Percentiles rank a stretch among this genome's conserved stretches.
Evolutionary conservation across 2,329 filamentous ascomycete genomes (phyloP).

Genomic region (Onygenales sp.): DNA sequence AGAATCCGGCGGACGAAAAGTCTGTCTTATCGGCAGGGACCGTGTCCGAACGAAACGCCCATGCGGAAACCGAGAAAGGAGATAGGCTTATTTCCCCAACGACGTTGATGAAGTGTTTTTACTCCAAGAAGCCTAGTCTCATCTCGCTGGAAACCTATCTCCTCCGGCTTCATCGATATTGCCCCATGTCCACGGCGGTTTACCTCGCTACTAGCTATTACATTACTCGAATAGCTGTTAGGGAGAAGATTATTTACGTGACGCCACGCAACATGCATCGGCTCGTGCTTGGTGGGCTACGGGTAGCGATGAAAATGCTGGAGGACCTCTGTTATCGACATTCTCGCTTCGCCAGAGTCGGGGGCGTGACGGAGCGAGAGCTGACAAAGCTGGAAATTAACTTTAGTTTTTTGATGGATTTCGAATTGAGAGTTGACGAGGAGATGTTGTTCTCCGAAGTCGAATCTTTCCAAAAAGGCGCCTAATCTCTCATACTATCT

Average conservation of each 20-base stretch:
- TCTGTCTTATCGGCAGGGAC: not conserved
- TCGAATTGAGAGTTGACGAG: constrained; percentile 61
- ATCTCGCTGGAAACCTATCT: constrained; percentile 80
- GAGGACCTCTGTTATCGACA: constrained; percentile 88
- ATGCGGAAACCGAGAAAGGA: constrained; percentile 23
- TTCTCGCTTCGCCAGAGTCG: constrained; percentile 72
- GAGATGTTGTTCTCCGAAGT: constrained; percentile 45
- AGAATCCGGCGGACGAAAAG: too few relatives aligned
- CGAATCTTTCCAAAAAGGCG: not conserved
- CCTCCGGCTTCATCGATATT: constrained; percentile 76
- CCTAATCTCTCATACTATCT: too few relatives aligned
- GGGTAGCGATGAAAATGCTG: constrained; percentile 89
- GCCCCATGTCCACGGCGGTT: constrained; percentile 86
- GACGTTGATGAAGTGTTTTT: constrained; percentile 61
- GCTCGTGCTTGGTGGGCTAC: constrained; percentile 69
- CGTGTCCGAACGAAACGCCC: constrained; percentile 42
- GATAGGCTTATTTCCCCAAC: constrained; percentile 30
- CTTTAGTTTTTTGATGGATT: constrained; percentile 78
- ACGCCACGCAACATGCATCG: constrained; percentile 80
- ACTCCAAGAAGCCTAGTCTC: constrained; percentile 75
- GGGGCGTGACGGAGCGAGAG: constrained; percentile 74
- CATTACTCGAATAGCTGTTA: constrained; percentile 70
- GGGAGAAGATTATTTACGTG: constrained; percentile 68
- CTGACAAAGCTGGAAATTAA: constrained; percentile 79
- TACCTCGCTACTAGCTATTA: constrained; percentile 85